Evolutionary conservation across 2,329 filamentous ascomycete species (phyloP), one percentile per base, ranked within the genome.

Genomic region (Ophiostoma novo-ulmi): DNA sequence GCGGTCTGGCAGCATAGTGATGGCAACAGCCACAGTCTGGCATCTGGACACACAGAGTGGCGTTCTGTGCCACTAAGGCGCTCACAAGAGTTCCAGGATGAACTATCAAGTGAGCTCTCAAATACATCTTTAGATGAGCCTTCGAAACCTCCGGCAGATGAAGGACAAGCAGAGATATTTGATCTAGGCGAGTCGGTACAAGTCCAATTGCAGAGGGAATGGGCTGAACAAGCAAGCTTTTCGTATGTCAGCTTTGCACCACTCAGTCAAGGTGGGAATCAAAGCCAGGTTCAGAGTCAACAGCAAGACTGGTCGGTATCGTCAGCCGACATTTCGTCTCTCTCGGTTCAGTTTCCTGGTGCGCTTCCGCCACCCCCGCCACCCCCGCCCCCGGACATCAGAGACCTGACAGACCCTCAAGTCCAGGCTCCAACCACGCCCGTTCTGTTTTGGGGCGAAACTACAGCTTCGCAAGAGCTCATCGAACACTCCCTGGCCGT

Each of bases 401-500:
- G 58, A 63, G 58, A 63, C 26, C 26, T 26, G n/a, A 10, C 8
- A 26, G 4, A 35, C 26, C 58, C 26, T n/a, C 2, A 20, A n/a
- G 17, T 20, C 17, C 17, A 8, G 26, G 48, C 14, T 72, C 36
- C 72, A 76, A 0, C 72, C 75, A 31, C 74, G 76, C 22, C 63
- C 7, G 4, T 13, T n/a, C 11, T 38, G 31, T 8, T 65, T 13
- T 65, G 36, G 20, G 63, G 31, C 35, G 7, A 39, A 3, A 26
- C 1, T 65, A 72, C 22, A 78, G 80, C 67, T 81, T 78, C 89
- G 3, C 85, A 86, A 3, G 85, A 89, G 71, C 96, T 95, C 78
- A 91, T 92, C 75, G 87, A 95, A 73, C 88, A 94, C 75, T 95
- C 92, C 0, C 84, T 96, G 67, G 86, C 88, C 1, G 80, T 90